These are phyloP conservation scores for Boletellus ananas DNA, from an alignment of 768 basidiomycete species.

Conservation along the genomic window DNA sequence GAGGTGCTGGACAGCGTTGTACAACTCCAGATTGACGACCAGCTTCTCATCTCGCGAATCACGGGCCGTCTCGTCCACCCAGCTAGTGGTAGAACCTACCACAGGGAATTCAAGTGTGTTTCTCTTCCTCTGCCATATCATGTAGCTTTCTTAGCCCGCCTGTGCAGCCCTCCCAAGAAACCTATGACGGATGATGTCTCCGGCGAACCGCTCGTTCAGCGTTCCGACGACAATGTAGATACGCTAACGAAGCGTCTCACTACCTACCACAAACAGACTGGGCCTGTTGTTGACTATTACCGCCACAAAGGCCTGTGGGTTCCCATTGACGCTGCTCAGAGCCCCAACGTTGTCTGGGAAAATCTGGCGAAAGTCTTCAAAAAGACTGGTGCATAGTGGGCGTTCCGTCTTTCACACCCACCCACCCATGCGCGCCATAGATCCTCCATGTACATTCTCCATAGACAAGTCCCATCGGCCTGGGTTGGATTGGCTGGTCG, in stretches of 20 bases:
- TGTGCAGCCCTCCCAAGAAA: conserved; percentile 90
- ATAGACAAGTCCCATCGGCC: conserved; percentile 14
- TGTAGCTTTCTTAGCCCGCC: conserved; percentile 9
- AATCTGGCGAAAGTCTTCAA: conserved; percentile 64
- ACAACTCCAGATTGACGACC: conserved; percentile 89
- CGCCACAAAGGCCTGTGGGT: conserved; percentile 86
- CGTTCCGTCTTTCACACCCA: no score
- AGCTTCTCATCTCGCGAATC: conserved; percentile 94
- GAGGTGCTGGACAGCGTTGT: conserved; percentile 93
- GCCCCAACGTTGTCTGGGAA: conserved; percentile 90
- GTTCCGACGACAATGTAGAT: conserved; percentile 97
- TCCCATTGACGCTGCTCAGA: conserved; percentile 91
- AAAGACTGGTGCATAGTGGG: conserved; percentile 19
- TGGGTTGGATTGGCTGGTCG: conserved; percentile 1
- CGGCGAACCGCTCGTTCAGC: conserved; percentile 94
- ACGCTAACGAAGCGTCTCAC: conserved; percentile 84
- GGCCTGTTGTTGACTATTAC: conserved; percentile 96
- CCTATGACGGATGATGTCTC: conserved; percentile 89
- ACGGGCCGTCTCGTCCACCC: conserved; percentile 95
- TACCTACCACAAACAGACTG: conserved; percentile 92
- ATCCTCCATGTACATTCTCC: conserved; percentile 25
- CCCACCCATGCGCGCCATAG: conserved; percentile 10
- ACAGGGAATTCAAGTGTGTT: conserved; percentile 89
- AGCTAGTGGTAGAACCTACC: conserved; percentile 86
- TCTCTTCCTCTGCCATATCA: background rate